Evolutionary conservation across 768 basidiomycete genomes (phyloP).

Genomic region (Cubamyces sp.): DNA sequence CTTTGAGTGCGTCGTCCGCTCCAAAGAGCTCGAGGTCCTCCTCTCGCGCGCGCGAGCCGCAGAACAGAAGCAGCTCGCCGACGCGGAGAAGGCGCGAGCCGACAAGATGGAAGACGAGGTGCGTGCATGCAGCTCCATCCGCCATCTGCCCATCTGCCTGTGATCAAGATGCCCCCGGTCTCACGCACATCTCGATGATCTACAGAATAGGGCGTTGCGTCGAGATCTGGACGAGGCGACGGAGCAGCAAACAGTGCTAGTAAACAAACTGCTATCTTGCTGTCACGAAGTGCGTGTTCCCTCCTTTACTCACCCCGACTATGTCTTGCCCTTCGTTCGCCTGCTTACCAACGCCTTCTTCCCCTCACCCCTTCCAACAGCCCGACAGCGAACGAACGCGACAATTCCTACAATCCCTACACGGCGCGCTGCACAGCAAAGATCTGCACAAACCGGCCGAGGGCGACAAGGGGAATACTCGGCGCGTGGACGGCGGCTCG

Average conservation of each 20-base stretch:
- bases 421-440: conserved; percentile 19
- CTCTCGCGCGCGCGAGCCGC: conserved; percentile 86
- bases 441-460: conserved; percentile 7
- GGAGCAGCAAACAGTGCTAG: conserved; percentile 75
- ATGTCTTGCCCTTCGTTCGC: too few relatives aligned
- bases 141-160: conserved; percentile 13
- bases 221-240: conserved; percentile 83
- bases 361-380: conserved; percentile 41
- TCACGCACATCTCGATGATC: neutral
- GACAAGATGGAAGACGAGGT: conserved; percentile 80
- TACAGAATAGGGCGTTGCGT: conserved; percentile 66
- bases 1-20: conserved; percentile 90
- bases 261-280: conserved; percentile 83
- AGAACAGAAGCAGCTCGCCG: conserved; percentile 83
- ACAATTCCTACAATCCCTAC: conserved; percentile 40
- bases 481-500: conserved; percentile 20
- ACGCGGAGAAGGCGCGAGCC: conserved; percentile 69
- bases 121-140: too few relatives aligned
- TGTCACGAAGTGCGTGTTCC: conserved; percentile 76
- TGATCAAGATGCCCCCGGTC: neutral
- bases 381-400: conserved; percentile 85
- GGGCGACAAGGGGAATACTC: conserved; percentile 19
- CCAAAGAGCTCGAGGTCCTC: conserved; percentile 88
- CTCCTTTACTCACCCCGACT: neutral
- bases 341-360: neutral